These are phyloP conservation scores for Hypoxylon sp. DNA, from an alignment of 2,329 filamentous ascomycete genomes.

Conservation along the genomic window DNA sequence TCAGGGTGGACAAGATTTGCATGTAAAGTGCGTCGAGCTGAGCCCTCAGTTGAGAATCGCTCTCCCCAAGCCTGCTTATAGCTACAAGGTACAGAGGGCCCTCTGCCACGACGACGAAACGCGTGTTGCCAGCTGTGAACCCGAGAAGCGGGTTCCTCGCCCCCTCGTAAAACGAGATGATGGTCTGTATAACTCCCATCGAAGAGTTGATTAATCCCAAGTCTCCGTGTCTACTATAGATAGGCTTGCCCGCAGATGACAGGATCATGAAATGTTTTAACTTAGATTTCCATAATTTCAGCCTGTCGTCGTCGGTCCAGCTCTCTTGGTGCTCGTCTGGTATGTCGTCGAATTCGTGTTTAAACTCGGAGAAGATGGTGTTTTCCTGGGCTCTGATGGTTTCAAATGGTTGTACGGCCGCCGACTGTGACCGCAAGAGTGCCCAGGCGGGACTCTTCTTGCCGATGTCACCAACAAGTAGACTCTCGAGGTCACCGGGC, in stretches of 20 bases:
- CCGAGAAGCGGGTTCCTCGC: slow-evolving; percentile 78
- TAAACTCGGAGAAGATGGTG: slow-evolving; percentile 71
- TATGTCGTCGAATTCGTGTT: slow-evolving; percentile 79
- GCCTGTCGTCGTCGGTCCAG: slow-evolving; percentile 63
- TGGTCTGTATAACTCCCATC: slow-evolving; percentile 94
- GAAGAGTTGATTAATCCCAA: slow-evolving; percentile 89
- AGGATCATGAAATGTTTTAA: slow-evolving; percentile 97
- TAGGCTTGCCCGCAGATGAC: slow-evolving; percentile 94
- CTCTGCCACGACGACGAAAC: slow-evolving; percentile 85
- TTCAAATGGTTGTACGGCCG: slow-evolving; percentile 68
- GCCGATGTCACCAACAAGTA: slow-evolving; percentile 76
- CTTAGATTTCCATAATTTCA: slow-evolving; percentile 86
- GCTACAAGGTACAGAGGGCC: slow-evolving; percentile 92
- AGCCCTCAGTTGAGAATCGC: slow-evolving; percentile 82
- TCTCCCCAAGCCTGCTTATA: slow-evolving; percentile 91
- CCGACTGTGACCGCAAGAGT: slow-evolving; percentile 68
- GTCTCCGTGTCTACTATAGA: slow-evolving; percentile 95
- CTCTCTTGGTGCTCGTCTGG: slow-evolving; percentile 59
- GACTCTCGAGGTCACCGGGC: slow-evolving; percentile 78
- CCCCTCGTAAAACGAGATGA: slow-evolving; percentile 94
- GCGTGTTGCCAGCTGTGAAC: slow-evolving; percentile 85
- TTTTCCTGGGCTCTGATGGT: slow-evolving; percentile 51
- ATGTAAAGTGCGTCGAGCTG: slow-evolving; percentile 96
- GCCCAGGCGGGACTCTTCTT: slow-evolving; percentile 74
- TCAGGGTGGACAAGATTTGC: slow-evolving; percentile 96